Evolutionary conservation across 768 basidiomycete genomes (phyloP).

Genomic region (Pleurotus sapidus): DNA sequence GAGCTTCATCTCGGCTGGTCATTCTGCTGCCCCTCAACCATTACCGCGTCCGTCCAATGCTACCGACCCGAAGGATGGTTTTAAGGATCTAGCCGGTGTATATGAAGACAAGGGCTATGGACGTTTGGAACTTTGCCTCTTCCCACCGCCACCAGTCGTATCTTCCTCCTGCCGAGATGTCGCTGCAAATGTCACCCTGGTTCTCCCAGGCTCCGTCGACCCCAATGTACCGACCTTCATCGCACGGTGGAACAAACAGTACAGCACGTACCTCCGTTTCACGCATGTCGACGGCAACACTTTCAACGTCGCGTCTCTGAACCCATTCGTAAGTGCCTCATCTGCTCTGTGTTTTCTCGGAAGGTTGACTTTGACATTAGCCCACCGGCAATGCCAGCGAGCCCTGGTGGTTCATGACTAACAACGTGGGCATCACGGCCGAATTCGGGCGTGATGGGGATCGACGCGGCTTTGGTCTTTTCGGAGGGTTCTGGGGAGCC

Average conservation of each 20-base stretch:
- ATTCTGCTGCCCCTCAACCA: slow-evolving; percentile 3
- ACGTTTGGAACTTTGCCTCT: slow-evolving; percentile 16
- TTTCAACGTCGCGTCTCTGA: slow-evolving; percentile 16
- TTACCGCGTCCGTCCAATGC: slow-evolving; percentile 13
- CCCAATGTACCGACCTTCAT: slow-evolving; percentile 15
- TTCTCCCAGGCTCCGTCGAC: slow-evolving; percentile 13
- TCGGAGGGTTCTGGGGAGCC: slow-evolving; percentile 11
- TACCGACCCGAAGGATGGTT: slow-evolving; percentile 10
- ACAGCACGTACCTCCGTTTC: slow-evolving; percentile 14
- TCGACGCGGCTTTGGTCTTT: neutral
- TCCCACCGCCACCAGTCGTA: slow-evolving; percentile 4
- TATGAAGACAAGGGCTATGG: slow-evolving; percentile 19
- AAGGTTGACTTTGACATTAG: slow-evolving; percentile 1
- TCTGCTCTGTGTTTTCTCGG: neutral
- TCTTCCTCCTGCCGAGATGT: slow-evolving; percentile 10
- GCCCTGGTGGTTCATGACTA: slow-evolving; percentile 14
- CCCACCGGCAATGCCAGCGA: slow-evolving; percentile 12
- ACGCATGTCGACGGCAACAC: slow-evolving; percentile 17
- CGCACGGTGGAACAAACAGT: slow-evolving; percentile 11
- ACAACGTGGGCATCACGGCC: neutral
- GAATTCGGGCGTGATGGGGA: neutral
- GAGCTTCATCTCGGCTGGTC: neutral
- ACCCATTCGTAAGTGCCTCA: slow-evolving; percentile 13
- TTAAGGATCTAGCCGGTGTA: slow-evolving; percentile 12
- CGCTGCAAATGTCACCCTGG: slow-evolving; percentile 4